These are phyloP conservation scores for Lipomyces orientalis DNA, from an alignment of 805 yeast species.

Conservation along the genomic window DNA sequence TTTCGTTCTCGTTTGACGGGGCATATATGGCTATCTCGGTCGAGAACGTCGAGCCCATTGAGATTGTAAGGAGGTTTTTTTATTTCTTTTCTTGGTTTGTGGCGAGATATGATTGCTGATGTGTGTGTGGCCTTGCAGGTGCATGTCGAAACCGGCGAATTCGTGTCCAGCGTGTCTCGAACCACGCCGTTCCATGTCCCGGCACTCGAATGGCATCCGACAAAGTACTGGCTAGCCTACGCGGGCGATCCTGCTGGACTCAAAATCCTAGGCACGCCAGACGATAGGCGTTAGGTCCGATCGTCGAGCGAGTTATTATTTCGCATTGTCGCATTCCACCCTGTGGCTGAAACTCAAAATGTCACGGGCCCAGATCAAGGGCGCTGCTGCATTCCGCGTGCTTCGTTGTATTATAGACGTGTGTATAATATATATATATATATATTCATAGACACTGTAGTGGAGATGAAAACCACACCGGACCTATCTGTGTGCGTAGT, in stretches of 20 bases:
- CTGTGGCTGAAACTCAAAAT: neutral
- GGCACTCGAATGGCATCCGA: conserved; percentile 46
- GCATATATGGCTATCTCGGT: conserved; percentile 53
- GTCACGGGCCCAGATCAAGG: too few relatives aligned
- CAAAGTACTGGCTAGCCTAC: conserved; percentile 40
- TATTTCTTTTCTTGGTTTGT: neutral
- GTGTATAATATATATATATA: neutral
- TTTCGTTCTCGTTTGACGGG: conserved; percentile 56
- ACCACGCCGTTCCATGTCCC: conserved; percentile 40
- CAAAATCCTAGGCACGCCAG: conserved; percentile 24
- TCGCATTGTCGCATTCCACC: neutral
- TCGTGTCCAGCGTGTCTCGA: conserved; percentile 32
- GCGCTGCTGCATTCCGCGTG: too few relatives aligned
- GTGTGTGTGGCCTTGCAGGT: conserved; percentile 17
- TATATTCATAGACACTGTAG: too few relatives aligned
- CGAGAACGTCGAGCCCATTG: conserved; percentile 51
- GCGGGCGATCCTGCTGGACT: conserved; percentile 42
- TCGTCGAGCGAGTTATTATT: neutral
- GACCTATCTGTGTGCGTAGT: too few relatives aligned
- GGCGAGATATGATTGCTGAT: neutral
- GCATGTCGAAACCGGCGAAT: conserved; percentile 45
- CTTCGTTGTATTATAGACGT: neutral
- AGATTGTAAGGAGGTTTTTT: conserved; percentile 47
- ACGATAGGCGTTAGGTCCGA: conserved; percentile 5
- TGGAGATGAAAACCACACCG: too few relatives aligned